Percentiles rank a stretch among this genome's conserved stretches.
These are phyloP conservation scores for Papiliotrema terrestris DNA, from an alignment of 1,284 basidiomycete species.

Conservation along the genomic window DNA sequence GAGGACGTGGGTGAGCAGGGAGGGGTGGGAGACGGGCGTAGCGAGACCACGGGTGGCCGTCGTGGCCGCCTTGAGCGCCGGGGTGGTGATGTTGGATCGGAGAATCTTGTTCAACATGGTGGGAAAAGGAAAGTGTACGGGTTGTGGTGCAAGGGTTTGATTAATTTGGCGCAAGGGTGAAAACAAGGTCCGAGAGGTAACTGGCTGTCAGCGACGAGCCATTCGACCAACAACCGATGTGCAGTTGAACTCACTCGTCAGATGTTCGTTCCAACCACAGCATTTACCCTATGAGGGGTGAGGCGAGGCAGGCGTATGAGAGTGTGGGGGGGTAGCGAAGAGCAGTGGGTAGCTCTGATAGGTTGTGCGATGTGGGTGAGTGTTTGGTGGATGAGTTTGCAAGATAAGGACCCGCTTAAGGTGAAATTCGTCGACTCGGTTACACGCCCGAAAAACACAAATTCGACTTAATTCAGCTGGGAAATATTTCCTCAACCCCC, in stretches of 20 bases:
- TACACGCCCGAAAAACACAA: not conserved
- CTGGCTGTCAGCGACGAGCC: conserved; percentile 16
- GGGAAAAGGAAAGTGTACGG: conserved; percentile 1
- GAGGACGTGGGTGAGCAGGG: conserved; percentile 36
- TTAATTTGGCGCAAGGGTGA: conserved; percentile 26
- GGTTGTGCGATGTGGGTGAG: not conserved
- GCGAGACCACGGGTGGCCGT: conserved; percentile 20
- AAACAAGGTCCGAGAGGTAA: conserved; percentile 48
- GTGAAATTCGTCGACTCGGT: not conserved
- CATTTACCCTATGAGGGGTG: conserved; percentile 1
- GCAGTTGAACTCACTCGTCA: conserved; percentile 43
- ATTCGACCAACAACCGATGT: not conserved
- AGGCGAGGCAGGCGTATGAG: not conserved
- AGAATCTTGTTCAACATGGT: conserved; percentile 14
- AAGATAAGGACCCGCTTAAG: not conserved
- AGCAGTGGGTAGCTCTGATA: not conserved
- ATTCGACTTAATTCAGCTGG: not conserved
- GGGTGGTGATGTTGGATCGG: not conserved
- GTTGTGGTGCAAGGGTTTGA: not conserved
- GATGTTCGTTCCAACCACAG: conserved; percentile 45
- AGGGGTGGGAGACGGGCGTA: conserved; percentile 19
- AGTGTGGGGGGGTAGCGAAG: not conserved
- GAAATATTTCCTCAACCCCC: no score
- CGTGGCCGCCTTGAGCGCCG: conserved; percentile 6
- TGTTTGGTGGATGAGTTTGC: not conserved